Evolutionary conservation across 495 filamentous ascomycete species (phyloP), one percentile per base, ranked within the genome.

Genomic region (Pyrenula massariospora): DNA sequence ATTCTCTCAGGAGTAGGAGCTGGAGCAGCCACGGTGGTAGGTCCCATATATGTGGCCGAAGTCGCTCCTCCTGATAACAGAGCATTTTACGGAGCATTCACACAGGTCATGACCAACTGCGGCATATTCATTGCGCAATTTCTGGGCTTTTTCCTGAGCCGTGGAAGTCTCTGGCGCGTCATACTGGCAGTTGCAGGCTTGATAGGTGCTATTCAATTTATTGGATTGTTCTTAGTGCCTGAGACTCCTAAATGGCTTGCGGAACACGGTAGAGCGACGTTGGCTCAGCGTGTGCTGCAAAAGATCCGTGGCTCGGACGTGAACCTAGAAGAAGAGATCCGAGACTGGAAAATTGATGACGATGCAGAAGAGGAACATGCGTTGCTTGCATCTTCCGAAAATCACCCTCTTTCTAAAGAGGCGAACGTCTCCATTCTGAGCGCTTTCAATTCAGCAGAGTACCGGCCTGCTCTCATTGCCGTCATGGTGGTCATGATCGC

Each of bases 11-110:
- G 93, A 5, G 60, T 95, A 1, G 93, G 87, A 3, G 87, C 91
- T 8, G 93, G 94, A 5, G 86, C 89, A 3, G 80, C 88, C 8
- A 87, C 91, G 10, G 93, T 97, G 22, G 86, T 95, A n/a, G 89
- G 93, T 0, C 93, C 93, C n/a, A 82, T 97, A 25, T 97, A 92
- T 69, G 87, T 98, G 57, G 89, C 88, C 19, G 94, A 98, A 67
- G 77, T 95, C 19, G 86, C 91, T 0, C 93, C 92, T 15, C 87
- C 86, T 0, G 70, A 71, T 2, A 78, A 86, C 53, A 84, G 85
- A 48, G 94, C 94, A 1, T 82, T 91, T 57, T 96, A 95, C 64
- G 93, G 94, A 8, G 84, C 86, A 15, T 84, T 94, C 62, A 98
- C 93, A 2, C 93, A 98, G 63, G 77, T 98, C 59, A 91, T 88